Conservation (phyloP, 257 asterid species). For the Anisodus tanguticus region DNA sequence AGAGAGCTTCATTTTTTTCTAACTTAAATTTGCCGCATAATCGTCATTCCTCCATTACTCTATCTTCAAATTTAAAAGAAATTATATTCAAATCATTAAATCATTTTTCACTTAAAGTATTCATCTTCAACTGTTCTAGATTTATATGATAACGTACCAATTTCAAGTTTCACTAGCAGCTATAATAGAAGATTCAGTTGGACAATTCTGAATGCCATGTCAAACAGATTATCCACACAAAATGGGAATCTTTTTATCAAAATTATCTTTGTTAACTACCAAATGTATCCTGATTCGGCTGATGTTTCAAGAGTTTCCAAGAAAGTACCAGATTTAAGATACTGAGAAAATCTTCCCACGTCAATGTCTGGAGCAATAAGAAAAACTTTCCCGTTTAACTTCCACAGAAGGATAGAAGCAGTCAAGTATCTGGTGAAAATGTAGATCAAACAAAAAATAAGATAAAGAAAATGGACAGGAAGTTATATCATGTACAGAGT, state of each 20-base stretch:
- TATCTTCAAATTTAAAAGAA: neutral
- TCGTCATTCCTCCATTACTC: neutral
- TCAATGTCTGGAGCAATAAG: conserved; percentile 68
- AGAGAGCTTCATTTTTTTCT: neutral
- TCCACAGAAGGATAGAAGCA: conserved; percentile 79
- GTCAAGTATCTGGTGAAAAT: conserved; percentile 68
- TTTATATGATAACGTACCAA: neutral
- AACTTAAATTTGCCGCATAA: neutral
- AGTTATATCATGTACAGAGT: conserved; percentile 34
- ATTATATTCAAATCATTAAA: neutral
- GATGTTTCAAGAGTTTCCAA: conserved; percentile 4
- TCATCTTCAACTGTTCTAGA: neutral
- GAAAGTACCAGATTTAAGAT: conserved; percentile 79
- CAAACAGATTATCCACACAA: neutral
- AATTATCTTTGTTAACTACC: conserved; percentile 4
- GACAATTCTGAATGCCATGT: neutral
- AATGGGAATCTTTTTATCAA: neutral
- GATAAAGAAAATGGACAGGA: neutral
- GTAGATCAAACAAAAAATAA: conserved; percentile 27
- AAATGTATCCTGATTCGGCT: neutral
- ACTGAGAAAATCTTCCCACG: conserved; percentile 65
- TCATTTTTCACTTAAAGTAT: neutral
- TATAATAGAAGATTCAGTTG: neutral
- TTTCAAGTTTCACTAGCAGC: conserved; percentile 12
- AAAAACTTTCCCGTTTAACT: conserved; percentile 67